Percentiles rank a stretch among this genome's conserved stretches.
Conservation (phyloP, 495 filamentous ascomycete genomes). For the Penicillium soppii region DNA sequence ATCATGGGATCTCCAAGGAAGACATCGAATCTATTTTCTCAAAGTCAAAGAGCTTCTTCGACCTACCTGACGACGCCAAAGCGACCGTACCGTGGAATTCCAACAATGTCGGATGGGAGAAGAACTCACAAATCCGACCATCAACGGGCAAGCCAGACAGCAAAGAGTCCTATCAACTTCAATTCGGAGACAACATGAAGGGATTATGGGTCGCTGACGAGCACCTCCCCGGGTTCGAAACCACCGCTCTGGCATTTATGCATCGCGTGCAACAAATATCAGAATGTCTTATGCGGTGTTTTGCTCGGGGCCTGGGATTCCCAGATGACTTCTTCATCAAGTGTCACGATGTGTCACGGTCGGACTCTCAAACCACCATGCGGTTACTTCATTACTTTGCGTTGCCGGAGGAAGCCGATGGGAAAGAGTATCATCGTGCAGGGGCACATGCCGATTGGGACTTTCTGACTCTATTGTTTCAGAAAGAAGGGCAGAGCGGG, state of each 20-base stretch:
- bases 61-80: conserved; percentile 52
- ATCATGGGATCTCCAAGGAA: conserved; percentile 52
- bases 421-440: conserved; percentile 54
- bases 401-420: conserved; percentile 40
- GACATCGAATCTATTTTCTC: conserved; percentile 56
- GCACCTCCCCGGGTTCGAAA: conserved; percentile 49
- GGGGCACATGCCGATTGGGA: conserved; percentile 67
- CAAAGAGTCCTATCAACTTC: conserved; percentile 65
- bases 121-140: conserved; percentile 58
- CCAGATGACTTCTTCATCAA: conserved; percentile 55
- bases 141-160: conserved; percentile 59
- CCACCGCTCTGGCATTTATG: conserved; percentile 52
- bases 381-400: conserved; percentile 61
- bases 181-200: conserved; percentile 56
- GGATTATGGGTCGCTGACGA: conserved; percentile 50
- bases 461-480: conserved; percentile 63
- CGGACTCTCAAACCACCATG: conserved; percentile 56
- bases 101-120: conserved; percentile 64
- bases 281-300: conserved; percentile 58
- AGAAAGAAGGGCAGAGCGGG: conserved; percentile 60
- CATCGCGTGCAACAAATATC: conserved; percentile 48
- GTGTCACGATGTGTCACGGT: conserved; percentile 48
- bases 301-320: conserved; percentile 59
- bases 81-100: conserved; percentile 52
- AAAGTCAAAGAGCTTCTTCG: conserved; percentile 54